Conservation (phyloP, 148 eudicot species). For the Limonium bicolor region DNA sequence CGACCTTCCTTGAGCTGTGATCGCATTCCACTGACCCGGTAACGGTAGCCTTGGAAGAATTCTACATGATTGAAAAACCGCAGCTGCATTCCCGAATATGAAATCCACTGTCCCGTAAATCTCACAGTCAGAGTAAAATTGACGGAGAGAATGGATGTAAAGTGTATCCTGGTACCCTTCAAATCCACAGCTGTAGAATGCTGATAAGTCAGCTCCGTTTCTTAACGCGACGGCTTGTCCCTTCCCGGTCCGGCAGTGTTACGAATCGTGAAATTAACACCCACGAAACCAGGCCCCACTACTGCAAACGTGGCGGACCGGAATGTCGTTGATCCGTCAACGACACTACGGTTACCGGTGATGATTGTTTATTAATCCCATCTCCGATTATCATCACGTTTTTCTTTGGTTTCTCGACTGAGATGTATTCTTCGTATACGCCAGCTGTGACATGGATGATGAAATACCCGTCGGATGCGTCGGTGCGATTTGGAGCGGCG, state of each 20-base stretch:
- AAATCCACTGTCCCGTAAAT: slow-evolving; percentile 76
- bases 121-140: slow-evolving; percentile 68
- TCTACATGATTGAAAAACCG: slow-evolving; percentile 50
- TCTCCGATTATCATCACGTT: slow-evolving; percentile 85
- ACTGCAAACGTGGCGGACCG: slow-evolving; percentile 72
- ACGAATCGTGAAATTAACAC: slow-evolving; percentile 40
- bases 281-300: slow-evolving; percentile 43
- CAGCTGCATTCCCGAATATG: slow-evolving; percentile 78
- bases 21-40: slow-evolving; percentile 50
- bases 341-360: slow-evolving; percentile 54
- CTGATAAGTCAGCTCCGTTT: slow-evolving; percentile 55
- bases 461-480: slow-evolving; percentile 34
- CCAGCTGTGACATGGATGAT: slow-evolving; percentile 58
- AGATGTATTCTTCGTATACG: slow-evolving; percentile 49
- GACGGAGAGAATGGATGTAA: slow-evolving; percentile 63
- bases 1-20: slow-evolving; percentile 70
- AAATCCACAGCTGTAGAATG: slow-evolving; percentile 68
- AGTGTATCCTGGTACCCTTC: slow-evolving; percentile 84
- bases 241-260: slow-evolving; percentile 75
- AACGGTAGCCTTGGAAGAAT: slow-evolving; percentile 49
- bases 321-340: slow-evolving; percentile 61
- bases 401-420: slow-evolving; percentile 41
- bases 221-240: slow-evolving; percentile 78
- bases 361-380: slow-evolving; percentile 68
- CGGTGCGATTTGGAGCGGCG: slow-evolving; percentile 41